phyloP scores from a whole-genome alignment of 192 early-diverging fungal genomes.

The Cetraspora pellucida region DNA sequence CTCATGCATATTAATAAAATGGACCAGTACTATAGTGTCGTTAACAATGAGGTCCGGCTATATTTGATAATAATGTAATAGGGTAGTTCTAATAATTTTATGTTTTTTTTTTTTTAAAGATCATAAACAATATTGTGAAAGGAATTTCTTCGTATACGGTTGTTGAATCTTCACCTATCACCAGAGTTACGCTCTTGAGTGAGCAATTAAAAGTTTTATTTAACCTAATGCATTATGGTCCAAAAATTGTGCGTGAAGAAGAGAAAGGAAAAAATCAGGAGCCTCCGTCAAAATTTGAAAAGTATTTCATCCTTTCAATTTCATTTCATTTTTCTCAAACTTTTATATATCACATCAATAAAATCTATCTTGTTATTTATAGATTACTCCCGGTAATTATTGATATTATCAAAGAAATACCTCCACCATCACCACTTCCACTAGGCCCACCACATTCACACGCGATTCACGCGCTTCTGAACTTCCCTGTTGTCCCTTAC shows the following conservation, averaged over 20 bases:
- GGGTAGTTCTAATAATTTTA: too few species aligned
- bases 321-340: not conserved
- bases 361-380: not conserved
- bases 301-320: constrained; percentile 16
- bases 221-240: constrained; percentile 52
- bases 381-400: constrained; percentile 50
- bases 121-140: constrained; percentile 6
- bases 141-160: not conserved
- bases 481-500: constrained; percentile 48
- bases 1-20: too few species aligned
- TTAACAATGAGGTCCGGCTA: too few species aligned
- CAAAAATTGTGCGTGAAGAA: constrained; percentile 35
- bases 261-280: constrained; percentile 11
- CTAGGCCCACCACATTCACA: constrained; percentile 76
- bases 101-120: constrained; percentile 8
- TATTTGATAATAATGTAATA: too few species aligned
- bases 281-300: constrained; percentile 39
- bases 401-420: constrained; percentile 43
- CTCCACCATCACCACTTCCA: constrained; percentile 48
- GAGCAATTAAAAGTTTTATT: constrained; percentile 61
- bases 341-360: not conserved
- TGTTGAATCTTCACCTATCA: constrained; percentile 30
- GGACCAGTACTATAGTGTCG: too few species aligned
- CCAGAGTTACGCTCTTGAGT: constrained; percentile 46
- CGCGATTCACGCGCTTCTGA: constrained; percentile 75